phyloP scores from a whole-genome alignment of 108 stramenopile species.

The Fragilaria crotonensis region DNA sequence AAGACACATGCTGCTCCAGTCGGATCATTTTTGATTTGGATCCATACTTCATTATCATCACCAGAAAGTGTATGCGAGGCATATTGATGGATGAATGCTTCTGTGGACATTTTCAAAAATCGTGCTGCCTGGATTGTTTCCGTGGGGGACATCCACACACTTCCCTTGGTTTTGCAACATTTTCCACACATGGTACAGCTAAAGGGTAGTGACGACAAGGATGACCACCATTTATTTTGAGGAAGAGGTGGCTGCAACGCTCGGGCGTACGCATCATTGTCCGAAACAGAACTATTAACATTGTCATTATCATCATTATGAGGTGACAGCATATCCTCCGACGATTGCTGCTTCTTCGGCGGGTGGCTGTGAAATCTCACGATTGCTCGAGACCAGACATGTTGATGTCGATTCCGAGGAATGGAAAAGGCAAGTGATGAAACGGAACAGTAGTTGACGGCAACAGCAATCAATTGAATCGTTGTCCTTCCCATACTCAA shows the following conservation, averaged over 20 bases:
- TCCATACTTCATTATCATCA: constrained; percentile 14
- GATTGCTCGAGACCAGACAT: no score
- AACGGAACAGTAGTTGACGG: no score
- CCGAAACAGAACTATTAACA: no score
- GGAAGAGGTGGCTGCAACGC: not conserved
- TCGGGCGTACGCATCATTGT: no score
- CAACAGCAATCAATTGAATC: no score
- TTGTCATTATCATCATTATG: no score
- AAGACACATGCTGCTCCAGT: constrained; percentile 23
- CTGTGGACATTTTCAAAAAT: not conserved
- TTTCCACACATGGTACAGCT: constrained; percentile 53
- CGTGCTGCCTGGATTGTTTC: constrained; percentile 16
- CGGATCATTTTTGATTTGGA: constrained; percentile 31
- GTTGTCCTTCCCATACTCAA: no score
- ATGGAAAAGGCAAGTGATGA: no score
- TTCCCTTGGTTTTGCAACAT: constrained; percentile 58
- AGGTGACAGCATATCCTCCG: no score
- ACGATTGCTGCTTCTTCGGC: no score
- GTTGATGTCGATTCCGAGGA: no score
- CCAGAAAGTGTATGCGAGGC: not conserved
- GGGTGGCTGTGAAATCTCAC: no score
- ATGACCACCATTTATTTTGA: not conserved
- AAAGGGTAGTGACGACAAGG: constrained; percentile 1
- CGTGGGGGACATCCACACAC: constrained; percentile 50
- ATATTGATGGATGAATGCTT: constrained; percentile 4